Evolutionary conservation across 371 early-diverging fungal genomes (phyloP).

Genomic region (Nematocida sp.): DNA sequence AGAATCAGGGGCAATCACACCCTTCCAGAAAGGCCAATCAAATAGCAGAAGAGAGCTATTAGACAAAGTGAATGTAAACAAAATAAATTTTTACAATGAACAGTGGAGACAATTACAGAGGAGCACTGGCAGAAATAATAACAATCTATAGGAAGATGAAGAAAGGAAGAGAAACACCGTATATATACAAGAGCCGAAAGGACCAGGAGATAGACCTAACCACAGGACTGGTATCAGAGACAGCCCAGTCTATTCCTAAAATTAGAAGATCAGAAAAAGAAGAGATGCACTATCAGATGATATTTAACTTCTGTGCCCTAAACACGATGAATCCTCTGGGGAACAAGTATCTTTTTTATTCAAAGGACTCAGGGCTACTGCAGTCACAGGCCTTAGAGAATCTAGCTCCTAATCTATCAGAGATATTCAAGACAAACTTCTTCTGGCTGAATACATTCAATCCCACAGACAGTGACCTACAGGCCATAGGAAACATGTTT

Average conservation of each 20-base stretch:
- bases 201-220: constrained; percentile 27
- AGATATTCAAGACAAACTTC: constrained; percentile 31
- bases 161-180: constrained; percentile 55
- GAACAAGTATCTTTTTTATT: constrained; percentile 58
- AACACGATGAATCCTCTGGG: constrained; percentile 29
- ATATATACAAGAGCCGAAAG: constrained; percentile 43
- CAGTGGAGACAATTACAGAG: constrained; percentile 24
- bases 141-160: constrained; percentile 62
- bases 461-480: constrained; percentile 57
- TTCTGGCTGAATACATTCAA: constrained; percentile 64
- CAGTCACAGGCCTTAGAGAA: constrained; percentile 51
- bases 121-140: constrained; percentile 56
- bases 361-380: constrained; percentile 42
- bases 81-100: constrained; percentile 40
- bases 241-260: not conserved
- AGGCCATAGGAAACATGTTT: constrained; percentile 41
- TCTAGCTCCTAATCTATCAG: constrained; percentile 19
- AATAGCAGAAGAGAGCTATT: no score
- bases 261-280: constrained; percentile 6
- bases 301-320: constrained; percentile 40
- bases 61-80: no score
- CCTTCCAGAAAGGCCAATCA: no score
- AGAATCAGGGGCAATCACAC: no score
- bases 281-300: constrained; percentile 35
- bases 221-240: not conserved